These are phyloP conservation scores for Coccomyxa sp. DNA, from an alignment of 139 green algal genomes.

Conservation along the genomic window DNA sequence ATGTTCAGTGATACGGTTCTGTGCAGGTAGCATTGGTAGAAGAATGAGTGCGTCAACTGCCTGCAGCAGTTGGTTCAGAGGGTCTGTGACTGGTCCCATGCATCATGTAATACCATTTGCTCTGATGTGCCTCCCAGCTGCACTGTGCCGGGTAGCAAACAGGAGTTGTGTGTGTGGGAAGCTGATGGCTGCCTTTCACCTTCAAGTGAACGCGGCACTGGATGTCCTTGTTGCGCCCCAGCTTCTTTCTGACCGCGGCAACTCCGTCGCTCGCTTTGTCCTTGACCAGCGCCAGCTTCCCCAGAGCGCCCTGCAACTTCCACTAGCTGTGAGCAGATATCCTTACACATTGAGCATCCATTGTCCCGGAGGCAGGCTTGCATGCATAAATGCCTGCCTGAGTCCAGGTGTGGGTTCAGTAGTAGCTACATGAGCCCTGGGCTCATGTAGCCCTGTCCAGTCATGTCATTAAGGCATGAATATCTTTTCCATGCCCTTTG, in stretches of 20 bases:
- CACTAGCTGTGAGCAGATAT: not conserved
- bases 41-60: too few species aligned
- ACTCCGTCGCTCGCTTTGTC: not conserved
- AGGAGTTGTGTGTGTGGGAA: too few species aligned
- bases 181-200: too few species aligned
- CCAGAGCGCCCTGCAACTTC: not conserved
- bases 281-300: not conserved
- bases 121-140: too few species aligned
- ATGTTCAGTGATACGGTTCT: too few species aligned
- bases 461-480: not conserved
- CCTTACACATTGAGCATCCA: not conserved
- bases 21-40: too few species aligned
- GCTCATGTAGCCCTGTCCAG: not conserved
- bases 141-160: too few species aligned
- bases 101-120: too few species aligned
- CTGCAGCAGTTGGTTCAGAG: too few species aligned
- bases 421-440: not conserved
- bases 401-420: not conserved
- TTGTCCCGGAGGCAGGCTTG: not conserved
- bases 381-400: not conserved
- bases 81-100: too few species aligned
- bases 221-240: not conserved
- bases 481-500: not conserved
- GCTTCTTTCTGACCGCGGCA: not conserved
- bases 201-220: not conserved